phyloP scores from a whole-genome alignment of 2,329 filamentous ascomycete species.

The Trichoderma brevicompactum region DNA sequence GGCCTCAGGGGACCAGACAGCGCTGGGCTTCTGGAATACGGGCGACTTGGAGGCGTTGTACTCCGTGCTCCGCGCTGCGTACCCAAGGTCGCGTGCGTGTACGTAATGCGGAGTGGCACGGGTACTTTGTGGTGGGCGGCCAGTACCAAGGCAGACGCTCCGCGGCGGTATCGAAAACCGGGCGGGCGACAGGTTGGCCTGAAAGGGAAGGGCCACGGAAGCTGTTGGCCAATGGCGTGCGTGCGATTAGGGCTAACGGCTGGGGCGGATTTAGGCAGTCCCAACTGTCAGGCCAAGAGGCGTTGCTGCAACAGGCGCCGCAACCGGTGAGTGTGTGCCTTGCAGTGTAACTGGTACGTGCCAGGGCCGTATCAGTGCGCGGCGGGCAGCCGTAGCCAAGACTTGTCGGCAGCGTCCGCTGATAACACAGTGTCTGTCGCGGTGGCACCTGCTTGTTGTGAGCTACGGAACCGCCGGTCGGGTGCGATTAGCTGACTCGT shows the following conservation, averaged over 20 bases:
- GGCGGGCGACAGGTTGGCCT: neutral
- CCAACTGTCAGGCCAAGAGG: slow-evolving; percentile 20
- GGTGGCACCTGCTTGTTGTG: slow-evolving; percentile 16
- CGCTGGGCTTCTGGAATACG: slow-evolving; percentile 28
- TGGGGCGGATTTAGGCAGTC: slow-evolving; percentile 6
- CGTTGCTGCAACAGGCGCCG: slow-evolving; percentile 15
- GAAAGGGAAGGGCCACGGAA: slow-evolving; percentile 12
- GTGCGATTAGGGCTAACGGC: slow-evolving; percentile 27
- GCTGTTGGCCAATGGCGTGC: slow-evolving; percentile 16
- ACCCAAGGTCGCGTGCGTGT: neutral
- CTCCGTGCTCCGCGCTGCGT: neutral
- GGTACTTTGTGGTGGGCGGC: neutral
- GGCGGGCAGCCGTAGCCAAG: slow-evolving; percentile 3
- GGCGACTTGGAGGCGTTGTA: slow-evolving; percentile 4
- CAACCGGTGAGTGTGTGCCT: slow-evolving; percentile 24
- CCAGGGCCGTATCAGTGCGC: neutral
- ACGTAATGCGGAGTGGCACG: slow-evolving; percentile 1
- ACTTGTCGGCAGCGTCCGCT: neutral
- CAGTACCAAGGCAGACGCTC: slow-evolving; percentile 10
- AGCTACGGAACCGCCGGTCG: slow-evolving; percentile 10
- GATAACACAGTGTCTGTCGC: slow-evolving; percentile 20
- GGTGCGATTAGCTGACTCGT: slow-evolving; percentile 17
- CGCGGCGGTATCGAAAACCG: slow-evolving; percentile 7
- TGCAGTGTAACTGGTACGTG: slow-evolving; percentile 19
- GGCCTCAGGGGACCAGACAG: slow-evolving; percentile 19